Evolutionary conservation across 2,329 filamentous ascomycete species (phyloP), one percentile per base, ranked within the genome.

Genomic region (Nemania abortiva): DNA sequence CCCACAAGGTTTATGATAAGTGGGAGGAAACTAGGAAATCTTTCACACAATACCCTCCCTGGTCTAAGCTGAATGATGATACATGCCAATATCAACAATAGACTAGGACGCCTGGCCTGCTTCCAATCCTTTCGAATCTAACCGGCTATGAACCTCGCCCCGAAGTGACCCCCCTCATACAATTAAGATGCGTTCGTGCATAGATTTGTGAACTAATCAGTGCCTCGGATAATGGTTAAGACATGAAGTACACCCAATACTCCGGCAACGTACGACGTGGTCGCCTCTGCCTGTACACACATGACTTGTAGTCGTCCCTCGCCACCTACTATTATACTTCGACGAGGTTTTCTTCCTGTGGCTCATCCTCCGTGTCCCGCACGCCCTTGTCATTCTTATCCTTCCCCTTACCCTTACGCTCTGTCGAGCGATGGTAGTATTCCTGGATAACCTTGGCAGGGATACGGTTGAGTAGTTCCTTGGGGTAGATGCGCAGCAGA

Each of bases 401-500:
- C 84, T 91, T 91, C 70, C 84, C 84, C 84, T 91, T 91, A 70
- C 84, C 84, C 83, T 91, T 91, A 72, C 87, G 82, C 71, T 90
- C 87, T 76, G 86, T 84, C 65, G 89, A 88, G 74, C 92, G 87
- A 79, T 91, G 89, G 82, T 95, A 96, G 84, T 90, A 96, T 81
- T 95, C 92, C 77, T 94, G 91, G 76, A 96, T 88, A 52, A 94
- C 81, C 85, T 94, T 94, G 85, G 90, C 89, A 68, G 93, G 93
- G 78, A 96, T 94, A 84, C 97, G 93, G 86, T 99, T 99, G 77
- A 99, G 92, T 75, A 98, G 85, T 78, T 99, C 96, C 89, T 97
- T 98, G 82, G 95, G 95, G 87, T 95, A 99, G 82, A 99, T 97
- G 74, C 96, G 91, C 74, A 99, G 90, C 81, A 99, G 84, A 79